Evolutionary conservation across 805 yeast species (phyloP).

Genomic region (Ogataea glucozyma): DNA sequence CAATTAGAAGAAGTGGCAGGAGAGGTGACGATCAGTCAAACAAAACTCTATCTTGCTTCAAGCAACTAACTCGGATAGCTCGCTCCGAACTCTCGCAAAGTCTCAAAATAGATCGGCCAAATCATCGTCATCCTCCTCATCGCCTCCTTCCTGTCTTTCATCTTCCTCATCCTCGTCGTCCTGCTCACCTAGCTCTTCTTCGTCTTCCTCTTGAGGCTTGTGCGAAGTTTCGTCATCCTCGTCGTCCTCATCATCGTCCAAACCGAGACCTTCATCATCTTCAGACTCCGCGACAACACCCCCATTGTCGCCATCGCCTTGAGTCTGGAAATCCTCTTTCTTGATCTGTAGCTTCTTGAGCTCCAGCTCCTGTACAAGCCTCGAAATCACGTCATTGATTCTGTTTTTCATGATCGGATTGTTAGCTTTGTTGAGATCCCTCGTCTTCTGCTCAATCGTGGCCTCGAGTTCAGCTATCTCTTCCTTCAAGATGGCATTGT

Average conservation of each 20-base stretch:
- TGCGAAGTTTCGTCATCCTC: slow-evolving; percentile 54
- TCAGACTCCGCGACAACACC: too few species aligned
- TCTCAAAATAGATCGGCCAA: slow-evolving; percentile 31
- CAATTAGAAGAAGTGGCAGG: too few species aligned
- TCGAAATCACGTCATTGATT: slow-evolving; percentile 75
- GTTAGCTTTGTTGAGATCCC: slow-evolving; percentile 68
- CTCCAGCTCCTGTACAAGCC: slow-evolving; percentile 79
- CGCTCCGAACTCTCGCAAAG: too few species aligned
- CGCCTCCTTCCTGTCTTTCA: slow-evolving; percentile 28
- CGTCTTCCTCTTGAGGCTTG: slow-evolving; percentile 22
- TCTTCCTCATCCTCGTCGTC: slow-evolving; percentile 25
- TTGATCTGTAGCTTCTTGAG: slow-evolving; percentile 68
- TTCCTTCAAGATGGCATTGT: slow-evolving; percentile 75
- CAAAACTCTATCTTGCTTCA: too few species aligned
- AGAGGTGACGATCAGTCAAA: too few species aligned
- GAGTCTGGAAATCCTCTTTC: slow-evolving; percentile 28
- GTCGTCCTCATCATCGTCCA: slow-evolving; percentile 55
- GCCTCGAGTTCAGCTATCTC: slow-evolving; percentile 80
- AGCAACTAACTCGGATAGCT: too few species aligned
- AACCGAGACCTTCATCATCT: slow-evolving; percentile 32
- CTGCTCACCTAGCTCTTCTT: slow-evolving; percentile 20
- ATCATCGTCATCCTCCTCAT: slow-evolving; percentile 34
- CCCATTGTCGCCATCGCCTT: slow-evolving; percentile 23
- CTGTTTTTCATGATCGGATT: slow-evolving; percentile 87
- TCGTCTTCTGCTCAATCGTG: slow-evolving; percentile 73